Percentiles rank a stretch among this genome's conserved stretches.
phyloP scores from a whole-genome alignment of 179 eudicot species.

The Nepenthes alata region DNA sequence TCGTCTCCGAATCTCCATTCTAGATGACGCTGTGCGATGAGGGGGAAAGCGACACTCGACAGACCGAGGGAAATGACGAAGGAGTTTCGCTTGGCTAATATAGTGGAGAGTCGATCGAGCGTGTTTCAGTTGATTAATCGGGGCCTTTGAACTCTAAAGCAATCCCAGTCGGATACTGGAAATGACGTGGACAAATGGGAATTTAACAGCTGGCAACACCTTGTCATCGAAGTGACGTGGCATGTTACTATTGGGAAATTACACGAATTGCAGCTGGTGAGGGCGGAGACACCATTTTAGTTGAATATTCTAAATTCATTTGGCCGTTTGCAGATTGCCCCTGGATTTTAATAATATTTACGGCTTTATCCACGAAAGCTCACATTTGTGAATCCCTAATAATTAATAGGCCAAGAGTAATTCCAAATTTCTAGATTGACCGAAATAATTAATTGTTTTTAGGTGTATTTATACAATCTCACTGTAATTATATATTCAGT shows the following conservation, averaged over 20 bases:
- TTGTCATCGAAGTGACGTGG: slow-evolving; percentile 36
- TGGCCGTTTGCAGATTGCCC: no score
- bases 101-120: not conserved
- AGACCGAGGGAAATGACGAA: not conserved
- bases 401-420: no score
- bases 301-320: no score
- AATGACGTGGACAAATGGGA: slow-evolving; percentile 23
- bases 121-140: not conserved
- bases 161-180: not conserved
- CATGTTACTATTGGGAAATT: slow-evolving; percentile 13
- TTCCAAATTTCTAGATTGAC: no score
- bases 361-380: no score
- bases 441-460: no score
- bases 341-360: no score
- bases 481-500: no score
- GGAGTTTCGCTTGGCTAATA: not conserved
- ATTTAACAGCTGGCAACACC: slow-evolving; percentile 11
- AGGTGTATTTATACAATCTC: no score
- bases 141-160: not conserved
- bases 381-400: no score
- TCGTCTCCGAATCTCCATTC: slow-evolving; percentile 25
- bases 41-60: not conserved
- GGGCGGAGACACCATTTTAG: no score
- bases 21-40: not conserved
- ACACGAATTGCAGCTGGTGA: no score